These are phyloP conservation scores for Rhodotorula toruloides DNA, from an alignment of 768 basidiomycete species.

Conservation along the genomic window DNA sequence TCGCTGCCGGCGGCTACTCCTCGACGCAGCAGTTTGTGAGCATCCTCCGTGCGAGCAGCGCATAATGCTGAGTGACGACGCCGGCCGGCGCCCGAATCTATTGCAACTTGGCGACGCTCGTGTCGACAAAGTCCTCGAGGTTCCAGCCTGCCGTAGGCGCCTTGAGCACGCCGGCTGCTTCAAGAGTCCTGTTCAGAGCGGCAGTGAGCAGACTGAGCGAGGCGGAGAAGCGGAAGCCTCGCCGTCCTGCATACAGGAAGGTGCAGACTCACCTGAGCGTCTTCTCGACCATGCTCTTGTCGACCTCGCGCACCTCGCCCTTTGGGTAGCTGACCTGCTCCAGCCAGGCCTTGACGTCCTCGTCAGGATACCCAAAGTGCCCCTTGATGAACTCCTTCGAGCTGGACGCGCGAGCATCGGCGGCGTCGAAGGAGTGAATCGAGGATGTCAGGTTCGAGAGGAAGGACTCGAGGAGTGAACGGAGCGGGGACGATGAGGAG, in stretches of 20 bases:
- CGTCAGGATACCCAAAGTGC: conserved; percentile 72
- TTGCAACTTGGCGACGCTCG: conserved; percentile 31
- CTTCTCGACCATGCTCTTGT: conserved; percentile 33
- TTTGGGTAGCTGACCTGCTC: conserved; percentile 39
- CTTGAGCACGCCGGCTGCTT: conserved; percentile 37
- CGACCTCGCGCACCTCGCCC: conserved; percentile 28
- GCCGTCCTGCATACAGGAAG: neutral
- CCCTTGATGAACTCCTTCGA: conserved; percentile 70
- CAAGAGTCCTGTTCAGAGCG: conserved; percentile 29
- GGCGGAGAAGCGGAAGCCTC: too few relatives aligned
- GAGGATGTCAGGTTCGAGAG: conserved; percentile 60
- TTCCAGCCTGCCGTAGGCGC: conserved; percentile 35
- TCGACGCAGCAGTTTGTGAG: too few relatives aligned
- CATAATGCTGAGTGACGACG: too few relatives aligned
- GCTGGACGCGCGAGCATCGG: conserved; percentile 54
- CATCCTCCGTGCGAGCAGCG: too few relatives aligned
- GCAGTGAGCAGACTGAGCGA: neutral
- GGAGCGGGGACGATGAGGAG: conserved; percentile 16
- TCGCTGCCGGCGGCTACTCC: too few relatives aligned
- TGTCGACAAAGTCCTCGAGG: conserved; percentile 39
- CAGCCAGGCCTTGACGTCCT: conserved; percentile 63
- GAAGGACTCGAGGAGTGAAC: conserved; percentile 53
- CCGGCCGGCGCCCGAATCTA: too few relatives aligned
- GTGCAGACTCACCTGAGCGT: conserved; percentile 29
- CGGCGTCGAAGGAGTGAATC: conserved; percentile 59